phyloP scores from a whole-genome alignment of 345 rosid species.

The Rubroshorea leprosula region DNA sequence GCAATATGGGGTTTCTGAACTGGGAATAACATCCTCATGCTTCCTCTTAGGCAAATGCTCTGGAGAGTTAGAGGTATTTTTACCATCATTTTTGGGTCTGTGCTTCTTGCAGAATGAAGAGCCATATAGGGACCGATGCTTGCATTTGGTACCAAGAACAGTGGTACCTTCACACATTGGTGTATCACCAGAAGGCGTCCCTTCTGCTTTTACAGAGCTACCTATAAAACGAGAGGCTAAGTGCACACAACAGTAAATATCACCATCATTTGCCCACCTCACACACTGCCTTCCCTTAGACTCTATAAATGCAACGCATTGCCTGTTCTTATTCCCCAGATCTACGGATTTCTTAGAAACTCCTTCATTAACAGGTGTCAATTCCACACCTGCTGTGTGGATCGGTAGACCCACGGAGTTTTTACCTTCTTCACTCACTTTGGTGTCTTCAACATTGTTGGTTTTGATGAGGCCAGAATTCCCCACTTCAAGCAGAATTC shows the following conservation, averaged over 20 bases:
- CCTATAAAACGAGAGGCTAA: conserved; percentile 87
- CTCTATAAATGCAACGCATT: conserved; percentile 87
- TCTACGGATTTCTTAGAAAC: conserved; percentile 40
- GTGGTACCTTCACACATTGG: conserved; percentile 92
- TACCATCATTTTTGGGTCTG: conserved; percentile 66
- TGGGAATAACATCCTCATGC: conserved; percentile 34
- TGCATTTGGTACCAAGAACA: conserved; percentile 91
- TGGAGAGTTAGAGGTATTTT: conserved; percentile 20
- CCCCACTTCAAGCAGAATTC: conserved; percentile 57
- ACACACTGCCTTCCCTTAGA: conserved; percentile 94
- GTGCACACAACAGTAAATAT: conserved; percentile 95
- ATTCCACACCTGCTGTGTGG: conserved; percentile 23
- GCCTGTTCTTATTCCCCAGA: conserved; percentile 64
- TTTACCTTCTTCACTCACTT: conserved; percentile 23
- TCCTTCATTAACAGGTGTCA: conserved; percentile 32
- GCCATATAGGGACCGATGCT: conserved; percentile 88
- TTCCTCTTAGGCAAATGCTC: conserved; percentile 48
- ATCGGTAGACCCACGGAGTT: conserved; percentile 23
- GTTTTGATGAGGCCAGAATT: conserved; percentile 29
- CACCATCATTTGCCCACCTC: conserved; percentile 98
- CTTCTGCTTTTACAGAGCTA: conserved; percentile 49
- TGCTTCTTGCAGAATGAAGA: conserved; percentile 84
- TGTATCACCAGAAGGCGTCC: conserved; percentile 41
- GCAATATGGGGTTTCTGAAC: conserved; percentile 35
- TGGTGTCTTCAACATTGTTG: conserved; percentile 23